Evolutionary conservation across 2,329 filamentous ascomycete species (phyloP), one percentile per base, ranked within the genome.

Genomic region (Calonectria fujianensis): DNA sequence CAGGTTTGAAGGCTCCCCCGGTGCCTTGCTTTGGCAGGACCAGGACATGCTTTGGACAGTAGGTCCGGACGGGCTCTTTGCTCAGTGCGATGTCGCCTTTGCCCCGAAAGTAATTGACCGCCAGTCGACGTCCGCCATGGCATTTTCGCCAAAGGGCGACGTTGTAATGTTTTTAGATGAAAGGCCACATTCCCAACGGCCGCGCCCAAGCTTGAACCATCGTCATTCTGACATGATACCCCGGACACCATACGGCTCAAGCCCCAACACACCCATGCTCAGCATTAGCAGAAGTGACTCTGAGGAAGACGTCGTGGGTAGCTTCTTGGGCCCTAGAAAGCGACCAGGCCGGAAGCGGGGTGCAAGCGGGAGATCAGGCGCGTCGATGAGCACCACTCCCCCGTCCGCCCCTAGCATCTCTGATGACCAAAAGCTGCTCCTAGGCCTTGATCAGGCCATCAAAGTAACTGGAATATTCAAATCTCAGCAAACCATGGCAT

Each of bases 41-140:
- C 89, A 91, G 74, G 92, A 93, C 76, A 87, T 93, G 59, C 83
- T 94, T 0, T 94, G 92, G 92, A 92, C 91, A 1, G 92, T 89
- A 9, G 92, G 92, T 1, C 88, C 87, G 31, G 92, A 94, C 76
- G 91, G 91, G 0, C 82, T 88, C 4, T 93, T 94, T 74, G 89
- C 88, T 35, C 93, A 94, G 79, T 93, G 90, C 75, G 92, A 94
- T 80, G 87, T 93, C 27, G 90, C 91, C 0, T 93, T 90, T 83
- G 91, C 92, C 0, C 90, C 90, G 4, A 91, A 91, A 77, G 88
- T 91, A 20, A 89, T 94, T 63, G 92, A 94, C 80, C 89, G 91
- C 24, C 89, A 91, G 68, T 88, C 91, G 2, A 88, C 92, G 4
- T 93, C 92, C 0, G 90, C 88, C 37, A 88, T 93, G 82, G 86